Conservation (phyloP, 345 rosid genomes). For the Aquilaria sinensis region DNA sequence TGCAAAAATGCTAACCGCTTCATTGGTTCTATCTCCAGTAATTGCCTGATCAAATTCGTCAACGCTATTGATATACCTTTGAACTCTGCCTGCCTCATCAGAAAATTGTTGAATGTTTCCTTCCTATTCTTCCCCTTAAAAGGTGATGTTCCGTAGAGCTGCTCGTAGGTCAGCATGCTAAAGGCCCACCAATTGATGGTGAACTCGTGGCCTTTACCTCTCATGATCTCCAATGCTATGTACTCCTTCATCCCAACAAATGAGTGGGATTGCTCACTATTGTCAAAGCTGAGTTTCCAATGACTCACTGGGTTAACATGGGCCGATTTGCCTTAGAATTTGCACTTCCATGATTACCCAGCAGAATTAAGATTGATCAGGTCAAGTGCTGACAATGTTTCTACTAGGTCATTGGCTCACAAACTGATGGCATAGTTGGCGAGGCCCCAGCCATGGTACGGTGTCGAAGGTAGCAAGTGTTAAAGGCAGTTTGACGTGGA, state of each 20-base stretch:
- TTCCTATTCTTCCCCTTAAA: slow-evolving; percentile 71
- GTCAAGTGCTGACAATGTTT: slow-evolving; percentile 21
- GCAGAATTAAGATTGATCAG: slow-evolving; percentile 31
- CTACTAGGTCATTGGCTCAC: not conserved
- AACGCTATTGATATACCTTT: slow-evolving; percentile 51
- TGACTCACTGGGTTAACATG: slow-evolving; percentile 82
- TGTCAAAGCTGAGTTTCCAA: slow-evolving; percentile 42
- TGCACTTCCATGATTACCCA: slow-evolving; percentile 7
- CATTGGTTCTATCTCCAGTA: slow-evolving; percentile 65
- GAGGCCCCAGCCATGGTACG: too few relatives aligned
- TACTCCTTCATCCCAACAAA: slow-evolving; percentile 95
- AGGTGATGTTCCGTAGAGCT: slow-evolving; percentile 81
- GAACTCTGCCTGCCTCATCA: slow-evolving; percentile 50
- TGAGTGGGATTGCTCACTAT: slow-evolving; percentile 68
- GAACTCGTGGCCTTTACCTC: slow-evolving; percentile 84
- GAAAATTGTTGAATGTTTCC: slow-evolving; percentile 71
- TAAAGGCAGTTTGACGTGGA: too few relatives aligned
- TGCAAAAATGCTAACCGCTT: slow-evolving; percentile 59
- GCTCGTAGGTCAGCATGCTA: slow-evolving; percentile 70
- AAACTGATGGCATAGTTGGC: too few relatives aligned
- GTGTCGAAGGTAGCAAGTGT: too few relatives aligned
- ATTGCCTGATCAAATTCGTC: slow-evolving; percentile 57
- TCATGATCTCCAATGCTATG: slow-evolving; percentile 81
- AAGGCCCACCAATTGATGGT: slow-evolving; percentile 98
- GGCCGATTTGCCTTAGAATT: slow-evolving; percentile 49